Conservation (phyloP, 192 early-diverging fungal genomes). For the Geranomyces michiganensis region DNA sequence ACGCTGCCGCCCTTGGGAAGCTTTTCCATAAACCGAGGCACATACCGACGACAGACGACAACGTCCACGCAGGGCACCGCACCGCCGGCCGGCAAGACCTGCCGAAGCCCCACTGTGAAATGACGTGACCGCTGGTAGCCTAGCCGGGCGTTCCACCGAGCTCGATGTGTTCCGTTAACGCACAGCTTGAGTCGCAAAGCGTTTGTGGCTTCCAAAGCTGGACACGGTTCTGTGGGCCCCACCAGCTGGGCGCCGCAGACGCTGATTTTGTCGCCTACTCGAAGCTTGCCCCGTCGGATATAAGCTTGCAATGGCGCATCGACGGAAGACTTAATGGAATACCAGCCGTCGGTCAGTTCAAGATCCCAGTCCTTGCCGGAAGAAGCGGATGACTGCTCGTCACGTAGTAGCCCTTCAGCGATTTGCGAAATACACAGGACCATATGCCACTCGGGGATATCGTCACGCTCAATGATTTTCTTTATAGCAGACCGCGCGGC, state of each 20-base stretch:
- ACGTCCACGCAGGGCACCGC: conserved; percentile 64
- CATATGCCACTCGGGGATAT: conserved; percentile 55
- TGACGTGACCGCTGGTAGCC: conserved; percentile 52
- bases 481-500: conserved; percentile 65
- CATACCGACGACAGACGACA: conserved; percentile 59
- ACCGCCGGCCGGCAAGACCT: conserved; percentile 58
- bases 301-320: conserved; percentile 50
- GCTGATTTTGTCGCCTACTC: conserved; percentile 63
- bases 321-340: conserved; percentile 55
- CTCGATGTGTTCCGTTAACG: conserved; percentile 61
- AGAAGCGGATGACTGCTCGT: no score
- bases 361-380: conserved; percentile 17
- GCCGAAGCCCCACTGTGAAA: conserved; percentile 38
- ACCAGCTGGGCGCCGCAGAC: conserved; percentile 57
- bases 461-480: conserved; percentile 68
- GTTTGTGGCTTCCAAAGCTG: conserved; percentile 43
- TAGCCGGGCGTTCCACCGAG: conserved; percentile 64
- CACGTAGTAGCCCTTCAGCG: not conserved
- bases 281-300: conserved; percentile 44
- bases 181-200: conserved; percentile 43
- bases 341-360: conserved; percentile 78
- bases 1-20: conserved; percentile 44
- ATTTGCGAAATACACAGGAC: conserved; percentile 66
- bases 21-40: conserved; percentile 54
- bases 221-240: conserved; percentile 33